phyloP scores from a whole-genome alignment of 768 basidiomycete genomes.

The Filobasidium wieringae region DNA sequence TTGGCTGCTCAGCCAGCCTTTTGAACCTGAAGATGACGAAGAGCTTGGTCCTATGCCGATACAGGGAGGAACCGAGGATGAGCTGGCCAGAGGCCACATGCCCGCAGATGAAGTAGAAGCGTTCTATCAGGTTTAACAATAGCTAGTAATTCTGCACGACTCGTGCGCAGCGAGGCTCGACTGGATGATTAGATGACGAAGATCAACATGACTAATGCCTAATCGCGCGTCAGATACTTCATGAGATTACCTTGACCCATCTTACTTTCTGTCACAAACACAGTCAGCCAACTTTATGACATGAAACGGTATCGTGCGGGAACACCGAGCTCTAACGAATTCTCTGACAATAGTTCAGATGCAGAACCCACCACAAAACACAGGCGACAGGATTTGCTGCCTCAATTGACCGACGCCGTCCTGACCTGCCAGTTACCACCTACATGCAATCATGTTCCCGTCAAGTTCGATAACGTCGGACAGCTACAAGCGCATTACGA shows the following conservation, averaged over 20 bases:
- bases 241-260: too few relatives aligned
- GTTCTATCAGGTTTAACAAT: constrained; percentile 36
- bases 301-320: too few relatives aligned
- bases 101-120: constrained; percentile 40
- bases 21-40: constrained; percentile 57
- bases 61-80: constrained; percentile 26
- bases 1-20: constrained; percentile 50
- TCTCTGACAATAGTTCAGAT: too few relatives aligned
- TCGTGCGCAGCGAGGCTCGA: too few relatives aligned
- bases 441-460: neutral
- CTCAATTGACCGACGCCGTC: neutral
- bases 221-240: too few relatives aligned
- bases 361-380: neutral
- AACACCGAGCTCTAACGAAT: too few relatives aligned
- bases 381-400: neutral
- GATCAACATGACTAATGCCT: too few relatives aligned
- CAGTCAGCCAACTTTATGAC: too few relatives aligned
- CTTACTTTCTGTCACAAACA: too few relatives aligned
- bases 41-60: constrained; percentile 61
- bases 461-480: neutral
- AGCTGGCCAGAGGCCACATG: constrained; percentile 27
- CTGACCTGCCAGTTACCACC: neutral
- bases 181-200: too few relatives aligned
- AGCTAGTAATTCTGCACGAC: too few relatives aligned
- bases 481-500: neutral